These are phyloP conservation scores for Botrytis galanthina DNA, from an alignment of 2,329 filamentous ascomycete species.

Conservation along the genomic window DNA sequence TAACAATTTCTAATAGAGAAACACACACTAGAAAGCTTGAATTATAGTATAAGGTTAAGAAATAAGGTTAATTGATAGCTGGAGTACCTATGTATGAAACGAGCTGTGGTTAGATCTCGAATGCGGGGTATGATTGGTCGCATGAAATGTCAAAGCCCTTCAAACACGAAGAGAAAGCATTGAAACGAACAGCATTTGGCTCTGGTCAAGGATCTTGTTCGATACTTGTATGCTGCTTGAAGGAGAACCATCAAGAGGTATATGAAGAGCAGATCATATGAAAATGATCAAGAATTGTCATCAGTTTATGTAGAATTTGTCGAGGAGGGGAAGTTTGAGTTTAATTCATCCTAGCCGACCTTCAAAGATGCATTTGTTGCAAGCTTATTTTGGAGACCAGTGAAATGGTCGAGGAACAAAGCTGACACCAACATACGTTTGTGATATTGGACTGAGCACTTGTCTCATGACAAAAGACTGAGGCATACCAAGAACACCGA, in stretches of 20 bases:
- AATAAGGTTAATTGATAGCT: conserved; percentile 11
- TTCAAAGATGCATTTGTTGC: background rate
- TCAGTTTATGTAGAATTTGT: background rate
- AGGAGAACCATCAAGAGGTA: too few species aligned
- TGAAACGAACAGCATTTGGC: conserved; percentile 1
- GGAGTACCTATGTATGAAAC: conserved; percentile 13
- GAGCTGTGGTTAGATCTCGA: background rate
- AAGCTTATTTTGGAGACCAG: background rate
- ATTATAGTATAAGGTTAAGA: background rate
- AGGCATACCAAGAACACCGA: background rate
- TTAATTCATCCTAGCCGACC: background rate
- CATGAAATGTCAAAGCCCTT: conserved; percentile 10
- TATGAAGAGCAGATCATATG: background rate
- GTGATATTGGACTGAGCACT: conserved; percentile 1
- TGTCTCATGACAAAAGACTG: background rate
- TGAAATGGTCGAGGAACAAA: background rate
- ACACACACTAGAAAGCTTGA: background rate
- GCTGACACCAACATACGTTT: background rate
- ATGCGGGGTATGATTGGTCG: background rate
- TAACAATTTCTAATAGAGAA: background rate
- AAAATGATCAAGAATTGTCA: background rate
- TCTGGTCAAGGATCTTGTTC: background rate
- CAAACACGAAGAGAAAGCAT: conserved; percentile 5
- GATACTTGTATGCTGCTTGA: background rate
- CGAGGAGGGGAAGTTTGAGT: background rate